Evolutionary conservation across 768 basidiomycete species (phyloP), one percentile per base, ranked within the genome.

Genomic region (Aureoboletus auriporus): DNA sequence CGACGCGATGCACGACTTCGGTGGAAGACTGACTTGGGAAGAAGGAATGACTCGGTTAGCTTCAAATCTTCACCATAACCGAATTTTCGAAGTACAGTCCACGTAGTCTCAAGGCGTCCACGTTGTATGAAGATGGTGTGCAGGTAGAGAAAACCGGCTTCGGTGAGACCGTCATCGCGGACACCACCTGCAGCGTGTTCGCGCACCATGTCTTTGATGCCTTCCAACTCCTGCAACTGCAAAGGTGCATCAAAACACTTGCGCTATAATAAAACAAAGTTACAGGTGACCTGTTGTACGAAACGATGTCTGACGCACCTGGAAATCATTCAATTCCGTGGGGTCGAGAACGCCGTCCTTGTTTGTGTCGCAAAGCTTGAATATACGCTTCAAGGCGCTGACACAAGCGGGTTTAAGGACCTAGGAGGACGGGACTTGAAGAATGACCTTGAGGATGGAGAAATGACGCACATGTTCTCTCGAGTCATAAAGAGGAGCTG

Each of bases 51-150:
- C 64, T 97, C 95, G 23, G 86, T 86, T 53, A 99, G 71, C 57
- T 85, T 83, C 54, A 99, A 68, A 61, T 97, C 94, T 65, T 97
- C 95, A 12, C 86, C 95, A 61, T 99, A 99, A 5, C 95, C 95
- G 65, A 96, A 97, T 62, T 83, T 91, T 52, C 94, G 75, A 55
- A 99, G 75, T 6, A 95, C 93, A 8, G 92, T 94, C 95, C 95
- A 99, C 1, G 95, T 98, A 26, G 95, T 98, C 67, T 99, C 95
- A 53, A 95, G 75, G 41, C 95, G 79, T 17, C 95, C 95, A 36
- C 86, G 83, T 69, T 95, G 95, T 47, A 99, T 96, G 70, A 99
- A 99, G 56, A 84, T 89, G 4, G 95, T 97, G 66, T 97, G 93
- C 11, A 99, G 82, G 62, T 89, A 94, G 34, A 97, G 68, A 71